Evolutionary conservation across 495 filamentous ascomycete species (phyloP), one percentile per base, ranked within the genome.

Genomic region (Xylaria curta): DNA sequence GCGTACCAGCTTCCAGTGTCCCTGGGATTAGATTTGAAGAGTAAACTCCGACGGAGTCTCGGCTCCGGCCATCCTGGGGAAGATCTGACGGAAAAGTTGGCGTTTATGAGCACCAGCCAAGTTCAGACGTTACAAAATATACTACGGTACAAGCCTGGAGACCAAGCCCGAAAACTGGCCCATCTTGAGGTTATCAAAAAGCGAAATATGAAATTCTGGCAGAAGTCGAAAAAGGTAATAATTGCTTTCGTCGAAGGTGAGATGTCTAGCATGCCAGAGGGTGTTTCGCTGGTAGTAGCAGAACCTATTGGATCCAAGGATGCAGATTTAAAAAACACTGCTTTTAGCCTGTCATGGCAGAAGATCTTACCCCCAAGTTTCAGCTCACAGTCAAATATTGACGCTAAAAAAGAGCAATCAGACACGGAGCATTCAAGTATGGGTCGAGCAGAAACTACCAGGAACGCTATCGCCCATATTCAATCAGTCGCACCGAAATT

Each of bases 221-320:
- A 31, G 12, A 59, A 36, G 54, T 15, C 54, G 28, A 3, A 21
- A 19, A 28, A 36, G 17, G 26, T 33, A 36, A 15, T 31, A 26
- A 36, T 59, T 33, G 54, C 54, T 17, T 59, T 59, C 19, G 31
- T 59, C 3, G 54, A 59, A 59, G 54, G 54, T 13, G 54, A 59
- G 12, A 59, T n/a, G 3, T 28, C 54, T 4, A 15, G 8, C 17
- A 59, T 59, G 54, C 54, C 54, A n/a, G 46, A 49, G 17, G 46
- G 46, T 15, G 19, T 49, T 17, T n/a, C 46, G 17, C 46, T 49
- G 15, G 17, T n/a, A 49, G 17, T n/a, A n/a, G 19, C 15, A 49
- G 46, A 49, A 5, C 46, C 46, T 6, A 49, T 17, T 49, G 17
- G 46, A 49, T 5, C 19, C 19, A 7, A n/a, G 17, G 46, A 13